Base-by-base conservation (phyloP, 495 filamentous ascomycete species). In the Penicillium herquei region DNA sequence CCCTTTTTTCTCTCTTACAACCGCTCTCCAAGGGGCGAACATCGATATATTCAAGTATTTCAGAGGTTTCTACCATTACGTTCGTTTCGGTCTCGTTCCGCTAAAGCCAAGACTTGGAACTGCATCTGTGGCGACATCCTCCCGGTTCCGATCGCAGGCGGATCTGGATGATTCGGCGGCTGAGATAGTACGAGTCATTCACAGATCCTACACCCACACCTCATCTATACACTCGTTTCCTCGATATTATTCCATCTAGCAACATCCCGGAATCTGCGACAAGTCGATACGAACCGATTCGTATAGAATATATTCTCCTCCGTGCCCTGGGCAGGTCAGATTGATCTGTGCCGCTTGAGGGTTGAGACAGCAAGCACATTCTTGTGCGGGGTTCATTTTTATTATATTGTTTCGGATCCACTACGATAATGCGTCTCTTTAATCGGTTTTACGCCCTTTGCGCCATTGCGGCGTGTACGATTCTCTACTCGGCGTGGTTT, bases 381-480 rank as follows among this genome's bases (percentile, higher is more conserved):
- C 1, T 26, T 26, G 21, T 26, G 21, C 21, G 42, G 40, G 40
- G 40, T 4, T 43, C 40, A 5, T 37, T 13, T 13, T 13, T 37
- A 3, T 3, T 37, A 10, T 9, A 37, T 10, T 37, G 2, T 9
- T 37, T 37, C 34, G 34, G 7, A 7, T 37, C 34, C 14, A 12
- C 31, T 49, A 40, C 39, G 26, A 64, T 57, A 61, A 62, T 70
- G 49, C 67, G 62, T 49, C 58, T 70, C 18, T 66, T 66, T 40
- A 73, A 66, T 49, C 67, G 71, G 34, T 71, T 75, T 53, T 69
- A 72, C 46, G 58, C 58, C 17, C 54, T 74, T 16, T 71, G 62
- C 56, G 66, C 60, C 35, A 52, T 74, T 17, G 67, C 68, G 14
- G 68, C 59, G 6, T 68, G 67, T 48, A 68, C 64, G n/a, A 70